A percentile compares a stretch with the other conserved stretches of the same genome.
Conservation (phyloP, 2,329 filamentous ascomycete genomes). For the Chrysoporthe austroafricana region DNA sequence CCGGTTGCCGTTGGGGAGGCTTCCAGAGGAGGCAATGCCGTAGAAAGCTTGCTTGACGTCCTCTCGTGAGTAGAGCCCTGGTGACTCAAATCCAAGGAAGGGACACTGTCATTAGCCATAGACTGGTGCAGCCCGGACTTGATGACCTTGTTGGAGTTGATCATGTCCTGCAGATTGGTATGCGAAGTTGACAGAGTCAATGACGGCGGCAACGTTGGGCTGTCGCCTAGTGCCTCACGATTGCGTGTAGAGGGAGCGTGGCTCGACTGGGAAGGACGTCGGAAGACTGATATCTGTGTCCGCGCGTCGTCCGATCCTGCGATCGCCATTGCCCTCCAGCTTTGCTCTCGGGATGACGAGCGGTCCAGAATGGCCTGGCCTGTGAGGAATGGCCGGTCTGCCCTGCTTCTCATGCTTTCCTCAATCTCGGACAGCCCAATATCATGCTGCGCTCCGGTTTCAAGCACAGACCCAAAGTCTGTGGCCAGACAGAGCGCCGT, state of each 20-base stretch:
- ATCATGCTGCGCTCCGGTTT: slow-evolving; percentile 24
- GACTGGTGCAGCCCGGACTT: slow-evolving; percentile 60
- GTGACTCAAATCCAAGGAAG: slow-evolving; percentile 56
- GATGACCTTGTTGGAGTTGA: slow-evolving; percentile 62
- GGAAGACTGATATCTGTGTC: slow-evolving; percentile 50
- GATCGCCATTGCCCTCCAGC: slow-evolving; percentile 50
- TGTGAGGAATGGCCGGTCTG: slow-evolving; percentile 46
- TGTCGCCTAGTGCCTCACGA: slow-evolving; percentile 53
- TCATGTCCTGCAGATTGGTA: slow-evolving; percentile 62
- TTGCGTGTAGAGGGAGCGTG: slow-evolving; percentile 52
- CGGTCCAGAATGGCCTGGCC: slow-evolving; percentile 35
- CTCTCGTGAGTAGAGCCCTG: slow-evolving; percentile 51
- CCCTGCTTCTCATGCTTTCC: slow-evolving; percentile 32
- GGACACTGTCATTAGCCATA: slow-evolving; percentile 61
- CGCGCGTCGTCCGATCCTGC: slow-evolving; percentile 20
- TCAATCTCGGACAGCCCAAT: slow-evolving; percentile 24
- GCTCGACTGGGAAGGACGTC: slow-evolving; percentile 56
- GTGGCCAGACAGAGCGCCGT: slow-evolving; percentile 63
- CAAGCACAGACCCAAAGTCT: slow-evolving; percentile 31
- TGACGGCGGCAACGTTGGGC: slow-evolving; percentile 63
- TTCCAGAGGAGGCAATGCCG: slow-evolving; percentile 33
- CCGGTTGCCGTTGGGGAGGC: slow-evolving; percentile 37
- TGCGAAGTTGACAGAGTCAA: slow-evolving; percentile 53
- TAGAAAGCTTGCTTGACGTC: slow-evolving; percentile 35
- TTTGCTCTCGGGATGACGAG: slow-evolving; percentile 31